These are phyloP conservation scores for Schoenoplectus triqueter DNA, from an alignment of 202 grass and related monocot species.

Conservation along the genomic window DNA sequence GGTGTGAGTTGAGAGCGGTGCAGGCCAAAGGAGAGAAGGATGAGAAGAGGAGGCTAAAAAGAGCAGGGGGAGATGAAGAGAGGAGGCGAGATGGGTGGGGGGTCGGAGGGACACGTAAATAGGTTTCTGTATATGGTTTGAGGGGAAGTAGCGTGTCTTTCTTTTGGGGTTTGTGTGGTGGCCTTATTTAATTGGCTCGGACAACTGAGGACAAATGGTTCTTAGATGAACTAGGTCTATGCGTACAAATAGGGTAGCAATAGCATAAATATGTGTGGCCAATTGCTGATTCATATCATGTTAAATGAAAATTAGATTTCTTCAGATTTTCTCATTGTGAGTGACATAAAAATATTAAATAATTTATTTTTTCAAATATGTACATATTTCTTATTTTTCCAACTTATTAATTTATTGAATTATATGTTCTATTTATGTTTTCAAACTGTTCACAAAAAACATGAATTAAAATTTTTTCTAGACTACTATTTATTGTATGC, in stretches of 20 bases:
- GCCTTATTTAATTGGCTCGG: conserved; percentile 14
- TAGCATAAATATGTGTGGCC: background rate
- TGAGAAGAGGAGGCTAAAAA: conserved; percentile 33
- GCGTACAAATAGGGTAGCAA: background rate
- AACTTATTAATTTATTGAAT: background rate
- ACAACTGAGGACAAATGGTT: background rate
- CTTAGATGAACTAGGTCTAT: conserved; percentile 23
- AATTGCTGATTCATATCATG: background rate
- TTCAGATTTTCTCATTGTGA: background rate
- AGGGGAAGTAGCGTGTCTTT: conserved; percentile 35
- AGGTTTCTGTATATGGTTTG: conserved; percentile 22
- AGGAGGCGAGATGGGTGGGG: conserved; percentile 32
- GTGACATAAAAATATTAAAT: background rate
- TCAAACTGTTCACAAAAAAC: background rate
- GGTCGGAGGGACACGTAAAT: conserved; percentile 42
- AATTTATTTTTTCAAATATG: background rate
- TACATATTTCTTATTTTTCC: background rate
- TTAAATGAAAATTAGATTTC: background rate
- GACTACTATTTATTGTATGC: background rate
- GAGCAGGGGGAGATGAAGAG: background rate
- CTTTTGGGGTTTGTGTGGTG: conserved; percentile 35
- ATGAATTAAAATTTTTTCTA: background rate
- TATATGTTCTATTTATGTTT: background rate
- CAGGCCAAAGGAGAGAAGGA: conserved; percentile 35
- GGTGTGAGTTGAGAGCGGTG: conserved; percentile 1